phyloP scores from a whole-genome alignment of 768 basidiomycete genomes.

The Suillus lakei region DNA sequence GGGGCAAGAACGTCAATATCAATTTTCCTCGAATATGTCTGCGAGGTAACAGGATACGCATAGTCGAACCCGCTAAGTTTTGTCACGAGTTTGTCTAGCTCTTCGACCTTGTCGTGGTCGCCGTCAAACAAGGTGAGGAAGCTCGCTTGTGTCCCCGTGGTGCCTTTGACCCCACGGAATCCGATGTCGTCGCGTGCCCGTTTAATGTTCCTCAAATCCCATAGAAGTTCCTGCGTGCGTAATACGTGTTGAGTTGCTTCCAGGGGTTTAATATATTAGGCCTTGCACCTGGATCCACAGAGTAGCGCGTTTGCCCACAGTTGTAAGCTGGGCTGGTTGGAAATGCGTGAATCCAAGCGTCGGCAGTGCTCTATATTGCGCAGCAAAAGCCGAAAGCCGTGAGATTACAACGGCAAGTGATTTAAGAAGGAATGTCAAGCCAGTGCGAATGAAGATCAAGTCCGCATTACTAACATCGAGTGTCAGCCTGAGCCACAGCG shows the following conservation, averaged over 20 bases:
- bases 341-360: slow-evolving; percentile 98
- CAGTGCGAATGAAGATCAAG: slow-evolving; percentile 93
- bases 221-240: slow-evolving; percentile 75
- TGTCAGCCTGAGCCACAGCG: neutral
- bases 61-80: slow-evolving; percentile 91
- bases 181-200: slow-evolving; percentile 91
- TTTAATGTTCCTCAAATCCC: slow-evolving; percentile 94
- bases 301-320: slow-evolving; percentile 95
- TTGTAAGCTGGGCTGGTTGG: slow-evolving; percentile 98
- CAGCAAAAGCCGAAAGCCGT: slow-evolving; percentile 83
- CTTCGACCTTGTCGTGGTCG: slow-evolving; percentile 93
- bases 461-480: slow-evolving; percentile 82
- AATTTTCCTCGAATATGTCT: slow-evolving; percentile 98
- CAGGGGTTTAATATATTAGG: neutral
- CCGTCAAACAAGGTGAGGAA: slow-evolving; percentile 95
- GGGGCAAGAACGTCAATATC: slow-evolving; percentile 92
- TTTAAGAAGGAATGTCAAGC: slow-evolving; percentile 79
- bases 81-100: slow-evolving; percentile 88
- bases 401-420: slow-evolving; percentile 92
- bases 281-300: slow-evolving; percentile 86
- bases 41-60: slow-evolving; percentile 96
- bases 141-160: slow-evolving; percentile 96
- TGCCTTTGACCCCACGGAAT: slow-evolving; percentile 99
- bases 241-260: neutral
- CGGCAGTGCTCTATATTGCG: slow-evolving; percentile 84